These are phyloP conservation scores for Penicillium sp. DNA, from an alignment of 2,329 filamentous ascomycete genomes.

Conservation along the genomic window DNA sequence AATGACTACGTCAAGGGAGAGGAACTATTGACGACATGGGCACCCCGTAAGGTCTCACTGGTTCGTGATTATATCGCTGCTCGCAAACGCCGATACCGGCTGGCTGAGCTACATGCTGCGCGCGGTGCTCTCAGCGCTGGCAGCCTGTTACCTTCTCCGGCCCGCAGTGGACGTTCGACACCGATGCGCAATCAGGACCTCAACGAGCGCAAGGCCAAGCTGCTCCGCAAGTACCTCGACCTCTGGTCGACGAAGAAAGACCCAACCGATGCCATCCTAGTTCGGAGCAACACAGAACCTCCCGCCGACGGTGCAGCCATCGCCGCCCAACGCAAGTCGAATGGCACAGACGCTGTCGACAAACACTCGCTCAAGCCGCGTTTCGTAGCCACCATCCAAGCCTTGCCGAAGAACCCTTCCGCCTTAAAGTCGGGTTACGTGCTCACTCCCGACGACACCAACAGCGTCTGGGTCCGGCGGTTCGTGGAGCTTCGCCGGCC, in stretches of 20 bases:
- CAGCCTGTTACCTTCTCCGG: constrained; percentile 39
- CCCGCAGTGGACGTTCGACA: constrained; percentile 39
- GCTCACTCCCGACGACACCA: constrained; percentile 76
- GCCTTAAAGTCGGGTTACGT: constrained; percentile 87
- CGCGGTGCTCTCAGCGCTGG: constrained; percentile 47
- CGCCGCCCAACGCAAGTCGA: constrained; percentile 30
- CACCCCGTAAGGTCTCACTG: constrained; percentile 83
- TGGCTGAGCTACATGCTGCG: constrained; percentile 75
- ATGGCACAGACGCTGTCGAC: constrained; percentile 30
- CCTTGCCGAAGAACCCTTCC: constrained; percentile 76
- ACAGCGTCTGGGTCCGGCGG: constrained; percentile 81
- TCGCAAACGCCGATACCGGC: constrained; percentile 71
- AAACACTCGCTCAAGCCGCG: constrained; percentile 56
- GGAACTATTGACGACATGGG: constrained; percentile 81
- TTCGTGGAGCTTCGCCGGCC: constrained; percentile 91
- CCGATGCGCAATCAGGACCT: constrained; percentile 39
- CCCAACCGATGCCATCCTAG: constrained; percentile 46
- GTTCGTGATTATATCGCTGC: constrained; percentile 83
- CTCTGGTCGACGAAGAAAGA: constrained; percentile 47
- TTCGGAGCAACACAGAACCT: constrained; percentile 49
- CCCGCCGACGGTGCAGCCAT: constrained; percentile 36
- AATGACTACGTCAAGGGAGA: constrained; percentile 97
- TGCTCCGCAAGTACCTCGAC: constrained; percentile 46
- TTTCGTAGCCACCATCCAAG: constrained; percentile 74
- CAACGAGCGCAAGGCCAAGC: constrained; percentile 40